These are phyloP conservation scores for Sphaerostilbella broomeana DNA, from an alignment of 2,329 filamentous ascomycete species.

Conservation along the genomic window DNA sequence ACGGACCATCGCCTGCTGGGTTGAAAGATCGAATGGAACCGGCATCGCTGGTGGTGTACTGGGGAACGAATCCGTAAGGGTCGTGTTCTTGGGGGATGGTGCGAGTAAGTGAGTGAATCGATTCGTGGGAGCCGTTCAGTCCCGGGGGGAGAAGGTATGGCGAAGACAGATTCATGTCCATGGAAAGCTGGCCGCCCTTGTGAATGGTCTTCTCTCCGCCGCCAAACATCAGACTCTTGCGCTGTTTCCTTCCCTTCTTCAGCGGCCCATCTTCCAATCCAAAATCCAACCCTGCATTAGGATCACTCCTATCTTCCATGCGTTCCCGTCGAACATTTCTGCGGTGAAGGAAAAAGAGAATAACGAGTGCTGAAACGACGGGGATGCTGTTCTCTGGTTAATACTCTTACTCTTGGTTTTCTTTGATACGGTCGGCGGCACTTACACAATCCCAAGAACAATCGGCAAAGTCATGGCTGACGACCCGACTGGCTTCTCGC, in stretches of 20 bases:
- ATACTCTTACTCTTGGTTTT: conserved; percentile 2
- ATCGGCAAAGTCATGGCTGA: conserved; percentile 59
- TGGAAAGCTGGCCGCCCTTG: conserved; percentile 52
- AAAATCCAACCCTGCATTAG: conserved; percentile 88
- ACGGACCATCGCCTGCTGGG: conserved; percentile 24
- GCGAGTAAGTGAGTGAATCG: conserved; percentile 76
- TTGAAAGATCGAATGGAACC: conserved; percentile 49
- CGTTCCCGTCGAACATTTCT: conserved; percentile 65
- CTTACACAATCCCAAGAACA: conserved; percentile 64
- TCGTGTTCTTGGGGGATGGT: conserved; percentile 71
- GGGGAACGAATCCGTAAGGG: conserved; percentile 64
- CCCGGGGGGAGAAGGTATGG: conserved; percentile 91
- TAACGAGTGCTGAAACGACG: conserved; percentile 55
- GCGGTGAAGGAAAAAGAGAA: conserved; percentile 72
- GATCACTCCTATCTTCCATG: conserved; percentile 76
- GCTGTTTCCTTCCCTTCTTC: too few species aligned
- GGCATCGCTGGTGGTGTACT: conserved; percentile 52
- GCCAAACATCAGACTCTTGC: conserved; percentile 28
- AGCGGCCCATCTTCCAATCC: conserved; percentile 58
- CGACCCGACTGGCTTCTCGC: conserved; percentile 53
- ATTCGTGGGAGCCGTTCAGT: conserved; percentile 73
- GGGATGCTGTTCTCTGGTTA: conserved; percentile 58
- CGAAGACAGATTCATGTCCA: conserved; percentile 70
- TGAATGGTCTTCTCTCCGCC: conserved; percentile 49
- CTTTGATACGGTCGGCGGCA: too few species aligned